Percentiles rank a stretch among this genome's conserved stretches.
These are phyloP conservation scores for Oryza officinalis DNA, from an alignment of 176 grass and related monocot genomes.

Conservation along the genomic window DNA sequence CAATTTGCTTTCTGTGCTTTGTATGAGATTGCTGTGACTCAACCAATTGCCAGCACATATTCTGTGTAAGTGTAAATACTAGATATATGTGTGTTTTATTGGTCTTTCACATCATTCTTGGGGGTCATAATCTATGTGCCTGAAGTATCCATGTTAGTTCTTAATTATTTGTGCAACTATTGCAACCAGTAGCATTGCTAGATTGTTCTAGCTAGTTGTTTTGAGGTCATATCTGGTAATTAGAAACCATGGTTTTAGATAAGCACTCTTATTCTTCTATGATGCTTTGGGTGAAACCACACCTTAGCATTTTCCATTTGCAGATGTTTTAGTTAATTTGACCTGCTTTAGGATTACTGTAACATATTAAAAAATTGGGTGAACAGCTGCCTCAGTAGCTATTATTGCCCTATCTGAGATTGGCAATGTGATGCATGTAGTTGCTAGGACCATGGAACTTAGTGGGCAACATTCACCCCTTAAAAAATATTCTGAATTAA, in stretches of 20 bases:
- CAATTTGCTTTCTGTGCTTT: not conserved
- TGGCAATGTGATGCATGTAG: not conserved
- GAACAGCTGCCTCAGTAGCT: not conserved
- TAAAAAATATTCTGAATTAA: not conserved
- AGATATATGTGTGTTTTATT: not conserved
- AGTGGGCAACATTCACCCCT: not conserved
- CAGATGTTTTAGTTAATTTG: conserved; percentile 11
- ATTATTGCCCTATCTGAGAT: not conserved
- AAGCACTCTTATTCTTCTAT: not conserved
- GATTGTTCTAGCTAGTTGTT: not conserved
- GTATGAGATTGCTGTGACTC: not conserved
- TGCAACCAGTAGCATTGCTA: not conserved
- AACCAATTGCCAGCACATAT: not conserved
- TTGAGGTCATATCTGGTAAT: not conserved
- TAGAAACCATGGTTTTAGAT: not conserved
- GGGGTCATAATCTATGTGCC: not conserved
- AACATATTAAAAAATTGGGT: not conserved
- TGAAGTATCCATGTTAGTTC: not conserved
- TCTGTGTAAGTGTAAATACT: not conserved
- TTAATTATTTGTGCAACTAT: not conserved
- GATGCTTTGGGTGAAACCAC: not conserved
- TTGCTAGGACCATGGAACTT: not conserved
- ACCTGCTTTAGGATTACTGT: not conserved
- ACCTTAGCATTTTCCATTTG: not conserved
- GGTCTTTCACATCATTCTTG: not conserved